These are phyloP conservation scores for Niveomyces coronatus DNA, from an alignment of 2,329 filamentous ascomycete species.

Conservation along the genomic window DNA sequence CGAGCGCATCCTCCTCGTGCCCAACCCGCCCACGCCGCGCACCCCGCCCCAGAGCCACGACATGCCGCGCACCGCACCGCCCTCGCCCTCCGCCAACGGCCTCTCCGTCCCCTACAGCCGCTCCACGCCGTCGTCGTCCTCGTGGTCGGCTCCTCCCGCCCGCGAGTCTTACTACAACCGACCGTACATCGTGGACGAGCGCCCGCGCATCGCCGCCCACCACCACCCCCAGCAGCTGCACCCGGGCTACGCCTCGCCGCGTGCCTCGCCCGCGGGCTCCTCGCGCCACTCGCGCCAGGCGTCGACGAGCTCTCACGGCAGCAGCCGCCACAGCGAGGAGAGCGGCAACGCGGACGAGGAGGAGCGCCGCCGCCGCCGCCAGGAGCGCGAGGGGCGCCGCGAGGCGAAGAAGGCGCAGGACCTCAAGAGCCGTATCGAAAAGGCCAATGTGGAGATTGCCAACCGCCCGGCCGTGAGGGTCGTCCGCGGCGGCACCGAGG, in stretches of 20 bases:
- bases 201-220: slow-evolving; percentile 26
- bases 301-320: slow-evolving; percentile 26
- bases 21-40: slow-evolving; percentile 34
- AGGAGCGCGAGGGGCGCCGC: slow-evolving; percentile 17
- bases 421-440: slow-evolving; percentile 25
- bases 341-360: slow-evolving; percentile 11
- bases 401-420: slow-evolving; percentile 11
- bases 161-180: slow-evolving; percentile 16
- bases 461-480: slow-evolving; percentile 24
- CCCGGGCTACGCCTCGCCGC: slow-evolving; percentile 16
- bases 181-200: slow-evolving; percentile 30
- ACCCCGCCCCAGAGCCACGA: slow-evolving; percentile 34
- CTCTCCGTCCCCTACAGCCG: slow-evolving; percentile 17
- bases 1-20: slow-evolving; percentile 35
- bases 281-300: slow-evolving; percentile 25
- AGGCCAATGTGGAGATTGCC: slow-evolving; percentile 33
- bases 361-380: slow-evolving; percentile 11
- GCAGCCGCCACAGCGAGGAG: slow-evolving; percentile 16
- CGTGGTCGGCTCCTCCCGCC: too few relatives aligned
- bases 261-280: slow-evolving; percentile 20
- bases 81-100: slow-evolving; percentile 24
- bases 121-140: slow-evolving; percentile 13
- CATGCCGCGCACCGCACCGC: slow-evolving; percentile 29
- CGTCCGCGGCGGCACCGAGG: background rate
- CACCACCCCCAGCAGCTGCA: slow-evolving; percentile 25